phyloP scores from a whole-genome alignment of 2,329 filamentous ascomycete species.

The Stachybotrys chlorohalonatus region DNA sequence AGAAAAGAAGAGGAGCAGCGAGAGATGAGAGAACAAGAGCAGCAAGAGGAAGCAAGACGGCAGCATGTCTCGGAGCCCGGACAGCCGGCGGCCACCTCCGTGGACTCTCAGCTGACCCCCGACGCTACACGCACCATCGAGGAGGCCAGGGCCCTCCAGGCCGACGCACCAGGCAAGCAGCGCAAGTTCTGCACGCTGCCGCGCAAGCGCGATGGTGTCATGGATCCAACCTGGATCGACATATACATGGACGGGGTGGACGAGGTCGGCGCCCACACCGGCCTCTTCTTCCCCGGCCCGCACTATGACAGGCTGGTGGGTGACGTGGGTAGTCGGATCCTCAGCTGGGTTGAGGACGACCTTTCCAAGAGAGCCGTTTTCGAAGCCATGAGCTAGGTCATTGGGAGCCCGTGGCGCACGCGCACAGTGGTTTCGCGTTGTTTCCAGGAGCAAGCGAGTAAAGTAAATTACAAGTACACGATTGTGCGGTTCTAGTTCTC shows the following conservation, averaged over 20 bases:
- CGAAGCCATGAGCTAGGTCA: slow-evolving; percentile 9
- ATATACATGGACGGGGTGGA: slow-evolving; percentile 78
- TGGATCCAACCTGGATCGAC: slow-evolving; percentile 66
- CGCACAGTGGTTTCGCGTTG: not conserved
- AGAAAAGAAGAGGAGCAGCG: not conserved
- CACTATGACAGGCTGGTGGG: slow-evolving; percentile 72
- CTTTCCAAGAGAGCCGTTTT: slow-evolving; percentile 31
- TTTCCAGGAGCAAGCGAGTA: not conserved
- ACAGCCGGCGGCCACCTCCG: slow-evolving; percentile 5
- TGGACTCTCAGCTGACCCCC: not conserved
- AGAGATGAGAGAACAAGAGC: slow-evolving; percentile 5
- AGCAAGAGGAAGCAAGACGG: slow-evolving; percentile 9
- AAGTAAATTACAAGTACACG: not conserved
- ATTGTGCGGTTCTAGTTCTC: not conserved
- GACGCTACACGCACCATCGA: slow-evolving; percentile 1
- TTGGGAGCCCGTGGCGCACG: not conserved
- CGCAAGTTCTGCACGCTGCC: slow-evolving; percentile 76
- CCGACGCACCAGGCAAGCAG: slow-evolving; percentile 38
- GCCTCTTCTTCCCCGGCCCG: slow-evolving; percentile 64
- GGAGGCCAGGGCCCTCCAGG: slow-evolving; percentile 5
- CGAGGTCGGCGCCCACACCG: slow-evolving; percentile 77
- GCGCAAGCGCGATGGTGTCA: slow-evolving; percentile 38
- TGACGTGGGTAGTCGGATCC: slow-evolving; percentile 58
- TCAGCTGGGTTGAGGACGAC: slow-evolving; percentile 62
- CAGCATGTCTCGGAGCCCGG: slow-evolving; percentile 1